Base-by-base conservation (phyloP, 2,329 filamentous ascomycete species). In the Berkeleyomyces rouxiae region DNA sequence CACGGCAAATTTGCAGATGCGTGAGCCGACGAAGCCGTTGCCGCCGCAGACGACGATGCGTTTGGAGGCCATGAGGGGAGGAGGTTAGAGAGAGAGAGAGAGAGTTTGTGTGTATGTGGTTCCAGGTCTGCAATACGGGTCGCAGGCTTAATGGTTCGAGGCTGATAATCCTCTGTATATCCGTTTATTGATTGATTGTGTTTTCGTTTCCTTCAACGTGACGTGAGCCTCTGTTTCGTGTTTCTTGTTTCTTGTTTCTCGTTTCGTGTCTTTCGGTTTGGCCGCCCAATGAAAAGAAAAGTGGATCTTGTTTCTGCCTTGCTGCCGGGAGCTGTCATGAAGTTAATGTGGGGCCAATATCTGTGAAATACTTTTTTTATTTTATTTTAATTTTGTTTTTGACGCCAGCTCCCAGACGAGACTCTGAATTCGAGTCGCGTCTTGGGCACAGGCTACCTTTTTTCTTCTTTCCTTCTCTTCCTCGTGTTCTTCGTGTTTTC, bases 1-100 rank as follows among this genome's bases (percentile, higher is more conserved):
- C 59, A 90, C 85, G 53, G 90, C 93, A 61, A 88, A 86, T 77
- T 90, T 93, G 78, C 93, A 97, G 75, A 99, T 96, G 63, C 92
- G 82, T 33, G 79, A 81, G 74, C 90, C 90, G 36, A 99, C 75
- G 72, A 97, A 99, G 42, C 93, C 92, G 73, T 89, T 96, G 65
- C 92, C 92, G 68, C 93, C 93, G 67, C 88, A 95, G 62, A 99
- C 90, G 49, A 97, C 84, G 51, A 99, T 78, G 74, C 84, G 86
- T 76, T 90, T 96, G 67, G 80, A 79, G 67, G 80, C 77, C 61
- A 79, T 75, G 74, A 83, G 82, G 73, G 71, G 7, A 33, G 7
- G 3, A 7, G 23, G 23, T 2, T 33, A 58, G 11, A n/a, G n/a
- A 3, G 23, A 40, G n/a, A 0, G 13, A 49, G 11, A 39, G 57